Conservation (phyloP, 108 stramenopile genomes). For the Aurantiochytrium sp. region DNA sequence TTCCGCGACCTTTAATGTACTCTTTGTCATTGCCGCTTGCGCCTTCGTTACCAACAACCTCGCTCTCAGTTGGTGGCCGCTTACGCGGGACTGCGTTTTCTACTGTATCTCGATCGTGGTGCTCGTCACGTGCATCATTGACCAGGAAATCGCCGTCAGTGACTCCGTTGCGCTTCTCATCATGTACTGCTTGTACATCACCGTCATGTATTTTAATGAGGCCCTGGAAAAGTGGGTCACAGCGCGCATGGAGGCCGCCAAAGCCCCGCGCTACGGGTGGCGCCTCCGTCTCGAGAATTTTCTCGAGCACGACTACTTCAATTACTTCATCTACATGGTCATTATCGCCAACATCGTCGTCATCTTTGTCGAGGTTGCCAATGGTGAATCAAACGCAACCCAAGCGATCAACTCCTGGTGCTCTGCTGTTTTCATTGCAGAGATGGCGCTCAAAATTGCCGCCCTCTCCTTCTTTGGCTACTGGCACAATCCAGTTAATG, state of each 20-base stretch:
- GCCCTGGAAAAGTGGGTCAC: background rate
- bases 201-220: slow-evolving; percentile 35
- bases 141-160: background rate
- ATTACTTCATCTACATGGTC: background rate
- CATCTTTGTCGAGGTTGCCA: background rate
- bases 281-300: background rate
- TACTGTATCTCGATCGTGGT: slow-evolving; percentile 26
- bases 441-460: background rate
- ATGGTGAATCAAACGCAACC: background rate
- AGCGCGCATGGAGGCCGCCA: background rate
- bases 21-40: slow-evolving; percentile 53
- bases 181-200: slow-evolving; percentile 32
- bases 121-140: slow-evolving; percentile 18
- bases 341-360: background rate
- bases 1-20: slow-evolving; percentile 59
- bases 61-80: slow-evolving; percentile 38
- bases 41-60: slow-evolving; percentile 24
- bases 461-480: slow-evolving; percentile 5
- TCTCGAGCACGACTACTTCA: background rate
- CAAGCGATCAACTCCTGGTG: background rate
- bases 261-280: background rate
- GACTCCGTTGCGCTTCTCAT: slow-evolving; percentile 28
- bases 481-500: background rate
- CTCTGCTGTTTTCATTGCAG: background rate
- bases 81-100: slow-evolving; percentile 36